Evolutionary conservation across 352 stramenopile species (phyloP), one percentile per base, ranked within the genome.

Genomic region (Pythium vanterpoolii): DNA sequence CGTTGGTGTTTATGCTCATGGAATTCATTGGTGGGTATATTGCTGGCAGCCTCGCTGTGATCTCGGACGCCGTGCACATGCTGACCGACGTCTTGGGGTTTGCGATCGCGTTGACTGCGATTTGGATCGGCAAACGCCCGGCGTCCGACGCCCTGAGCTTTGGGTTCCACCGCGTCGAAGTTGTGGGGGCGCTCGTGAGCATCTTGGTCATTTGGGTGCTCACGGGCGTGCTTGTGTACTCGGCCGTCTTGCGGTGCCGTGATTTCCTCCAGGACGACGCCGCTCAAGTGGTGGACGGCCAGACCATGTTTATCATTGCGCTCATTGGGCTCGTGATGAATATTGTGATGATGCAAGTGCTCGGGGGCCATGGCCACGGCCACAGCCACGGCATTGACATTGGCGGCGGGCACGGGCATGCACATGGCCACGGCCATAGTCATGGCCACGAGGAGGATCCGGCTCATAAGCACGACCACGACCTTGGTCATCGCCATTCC

Each of bases 321-420:
- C 78, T 76, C 54, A 93, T 99, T 69, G 96, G 96, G 0, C 86
- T 99, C 11, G 53, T 98, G 24, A 92, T 99, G 26, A 99, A 99
- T 76, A 52, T 99, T 33, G 83, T 89, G 23, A 73, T 99, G 38
- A 97, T 96, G 62, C 79, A 89, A 56, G 96, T 98, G 47, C 67
- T 98, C 33, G 90, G 47, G 19, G 45, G 45, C 21, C 26, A 54
- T 19, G 48, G 89, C 34, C 84, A 93, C 42, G 79, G 64, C n/a
- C 59, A 77, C 57, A n/a, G n/a, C n/a, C n/a, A n/a, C n/a, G n/a
- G n/a, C n/a, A n/a, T n/a, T n/a, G n/a, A n/a, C n/a, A n/a, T n/a
- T n/a, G 13, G 31, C 31, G 8, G 31, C 31, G 31, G 31, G 13
- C 31, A 36, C 13, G 31, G 31, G 0, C 31, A 36, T 36, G 31